Evolutionary conservation across 805 yeast genomes (phyloP), one percentile per base, ranked within the genome.

Genomic region (Lachancea thermotolerans): DNA sequence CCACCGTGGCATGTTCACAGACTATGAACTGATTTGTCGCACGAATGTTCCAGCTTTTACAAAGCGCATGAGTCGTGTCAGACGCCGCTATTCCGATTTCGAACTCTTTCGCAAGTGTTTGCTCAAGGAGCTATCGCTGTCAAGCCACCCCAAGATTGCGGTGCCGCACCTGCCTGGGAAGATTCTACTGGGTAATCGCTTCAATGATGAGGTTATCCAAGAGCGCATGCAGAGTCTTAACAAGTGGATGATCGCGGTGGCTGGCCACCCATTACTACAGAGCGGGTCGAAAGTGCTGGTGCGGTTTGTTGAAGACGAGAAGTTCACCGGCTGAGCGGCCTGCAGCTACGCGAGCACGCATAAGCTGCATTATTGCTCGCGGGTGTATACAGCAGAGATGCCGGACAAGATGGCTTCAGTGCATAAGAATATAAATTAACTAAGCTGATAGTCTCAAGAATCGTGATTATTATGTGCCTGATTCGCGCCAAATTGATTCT

Each of bases 161-260:
- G 81, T 93, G 27, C 98, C 98, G 1, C 75, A 79, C 37, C 71
- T 91, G 39, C 99, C 99, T 0, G 96, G 95, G n/a, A 93, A 91
- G 62, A 82, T 85, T 33, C 68, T 79, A 44, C 64, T 81, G 42
- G 69, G 75, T 25, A 83, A 84, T 62, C 74, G 91, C 50, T 90
- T 90, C 64, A 79, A 80, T 48, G 93, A 86, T 48, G 81, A 85
- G 36, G 81, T 83, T 47, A 89, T 93, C 46, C 95, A 87, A 57
- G 81, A 79, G 41, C 74, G 99, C 57, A 70, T 95, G 46, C 77
- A 75, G 53, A 97, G 96, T 0, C 70, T 91, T 38, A 95, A 89
- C 64, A 77, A 78, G 58, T 91, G 95, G 66, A 62, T 93, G 35
- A 72, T 70, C 37, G 72, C 79, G 14, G 95, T 90, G 15, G 93